Base-by-base conservation (phyloP, 1,284 basidiomycete species). In the Puccinia novopanici region DNA sequence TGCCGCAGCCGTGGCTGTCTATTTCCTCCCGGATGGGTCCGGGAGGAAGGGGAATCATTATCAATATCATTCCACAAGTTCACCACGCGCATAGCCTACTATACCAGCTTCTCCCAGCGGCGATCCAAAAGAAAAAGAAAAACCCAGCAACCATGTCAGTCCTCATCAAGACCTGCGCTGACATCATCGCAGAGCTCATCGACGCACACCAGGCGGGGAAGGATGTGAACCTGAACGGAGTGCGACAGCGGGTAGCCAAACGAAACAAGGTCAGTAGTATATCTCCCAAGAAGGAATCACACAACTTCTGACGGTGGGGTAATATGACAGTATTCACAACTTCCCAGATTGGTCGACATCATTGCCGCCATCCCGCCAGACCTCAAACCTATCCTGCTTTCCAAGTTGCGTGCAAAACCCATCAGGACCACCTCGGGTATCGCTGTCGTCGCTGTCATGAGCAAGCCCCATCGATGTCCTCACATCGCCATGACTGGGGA, bases 401-500 rank as follows among this genome's bases (percentile, higher is more conserved):
- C 95, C 0, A 95, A 92, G 85, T 88, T 99, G 82, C 92, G 91
- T 84, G 97, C 97, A 17, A 91, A 98, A 84, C 97, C 97, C 8
- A 94, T 99, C 75, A 89, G 97, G 83, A 98, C 95, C n/a, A 97
- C 97, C 2, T 95, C 93, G 86, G 97, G 97, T 81, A 96, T 97
- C 81, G 97, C 97, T 0, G 97, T 99, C 22, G 97, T 99, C 6
- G 97, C 97, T 5, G 96, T 99, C 54, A 99, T 99, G 97, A 98
- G 95, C 89, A 99, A 99, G 86, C 97, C 97, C 2, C 97, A 99
- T 88, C 90, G 97, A 73, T 99, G 97, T 88, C 97, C 97, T 6
- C 97, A 99, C 87, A 99, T 99, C 81, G 97, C 97, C 8, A 96
- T 99, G 92, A 99, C 97, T 0, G 97, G 97, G n/a, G 98, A 99